Evolutionary conservation across 2,329 filamentous ascomycete genomes (phyloP).

Genomic region (Fusarium xylarioides): DNA sequence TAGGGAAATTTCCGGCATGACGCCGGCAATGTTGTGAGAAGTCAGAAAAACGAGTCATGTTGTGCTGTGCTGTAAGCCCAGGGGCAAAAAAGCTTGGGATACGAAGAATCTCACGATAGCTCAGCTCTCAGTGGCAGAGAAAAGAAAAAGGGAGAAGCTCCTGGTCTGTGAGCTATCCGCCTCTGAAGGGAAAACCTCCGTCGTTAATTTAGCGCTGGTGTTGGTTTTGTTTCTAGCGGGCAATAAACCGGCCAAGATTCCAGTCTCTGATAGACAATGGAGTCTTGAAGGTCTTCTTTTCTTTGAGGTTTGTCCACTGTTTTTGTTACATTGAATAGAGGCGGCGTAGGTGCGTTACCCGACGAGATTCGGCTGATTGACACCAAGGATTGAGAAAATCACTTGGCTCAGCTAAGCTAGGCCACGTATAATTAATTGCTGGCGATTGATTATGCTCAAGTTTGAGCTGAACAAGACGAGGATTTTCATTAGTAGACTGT

Average conservation of each 20-base stretch:
- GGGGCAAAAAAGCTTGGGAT: conserved; percentile 4
- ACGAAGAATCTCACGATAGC: neutral
- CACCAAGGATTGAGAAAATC: conserved; percentile 25
- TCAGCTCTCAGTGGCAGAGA: neutral
- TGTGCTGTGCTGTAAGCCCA: neutral
- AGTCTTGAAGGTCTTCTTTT: neutral
- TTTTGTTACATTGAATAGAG: neutral
- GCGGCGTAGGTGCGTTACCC: neutral
- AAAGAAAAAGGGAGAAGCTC: neutral
- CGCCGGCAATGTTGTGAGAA: neutral
- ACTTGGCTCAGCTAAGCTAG: neutral
- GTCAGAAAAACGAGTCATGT: conserved; percentile 27
- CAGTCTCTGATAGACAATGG: neutral
- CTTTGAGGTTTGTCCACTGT: neutral
- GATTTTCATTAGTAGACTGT: conserved; percentile 5
- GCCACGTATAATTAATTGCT: neutral
- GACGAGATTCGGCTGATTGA: conserved; percentile 19
- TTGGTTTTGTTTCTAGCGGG: neutral
- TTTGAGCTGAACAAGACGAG: neutral
- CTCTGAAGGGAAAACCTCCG: neutral
- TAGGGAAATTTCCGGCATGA: conserved; percentile 27
- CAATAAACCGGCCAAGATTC: conserved; percentile 11
- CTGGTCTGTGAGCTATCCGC: neutral
- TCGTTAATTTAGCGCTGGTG: conserved; percentile 4
- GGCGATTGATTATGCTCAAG: conserved; percentile 3